phyloP scores from a whole-genome alignment of 2,329 filamentous ascomycete species.

The Cadophora luteo-olivacea region DNA sequence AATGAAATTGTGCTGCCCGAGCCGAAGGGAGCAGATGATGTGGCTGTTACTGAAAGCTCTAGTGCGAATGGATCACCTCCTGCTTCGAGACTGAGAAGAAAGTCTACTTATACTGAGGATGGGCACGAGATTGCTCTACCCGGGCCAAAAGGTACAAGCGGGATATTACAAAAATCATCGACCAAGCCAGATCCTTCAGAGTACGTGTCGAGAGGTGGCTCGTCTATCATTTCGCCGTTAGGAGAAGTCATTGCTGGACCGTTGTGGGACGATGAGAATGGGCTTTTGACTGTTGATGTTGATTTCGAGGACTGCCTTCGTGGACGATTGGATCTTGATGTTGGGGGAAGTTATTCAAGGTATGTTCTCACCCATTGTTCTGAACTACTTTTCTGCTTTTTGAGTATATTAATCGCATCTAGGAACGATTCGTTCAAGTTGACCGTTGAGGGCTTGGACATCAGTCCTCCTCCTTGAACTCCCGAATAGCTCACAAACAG shows the following conservation, averaged over 20 bases:
- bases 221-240: slow-evolving; percentile 78
- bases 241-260: slow-evolving; percentile 83
- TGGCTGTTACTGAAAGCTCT: background rate
- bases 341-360: slow-evolving; percentile 84
- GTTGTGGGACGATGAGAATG: slow-evolving; percentile 77
- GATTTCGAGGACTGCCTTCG: slow-evolving; percentile 89
- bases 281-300: slow-evolving; percentile 73
- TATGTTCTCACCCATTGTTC: slow-evolving; percentile 49
- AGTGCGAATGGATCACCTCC: slow-evolving; percentile 3
- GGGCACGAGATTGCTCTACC: slow-evolving; percentile 59
- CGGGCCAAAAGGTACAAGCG: background rate
- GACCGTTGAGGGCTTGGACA: slow-evolving; percentile 62
- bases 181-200: slow-evolving; percentile 33
- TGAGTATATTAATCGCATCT: slow-evolving; percentile 25
- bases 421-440: slow-evolving; percentile 69
- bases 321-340: slow-evolving; percentile 82
- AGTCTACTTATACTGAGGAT: slow-evolving; percentile 48
- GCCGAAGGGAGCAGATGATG: background rate
- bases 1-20: slow-evolving; percentile 58
- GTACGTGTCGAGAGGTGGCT: slow-evolving; percentile 73
- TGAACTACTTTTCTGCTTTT: too few species aligned
- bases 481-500: background rate
- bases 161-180: slow-evolving; percentile 2
- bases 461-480: slow-evolving; percentile 60
- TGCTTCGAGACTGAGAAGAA: slow-evolving; percentile 24